These are phyloP conservation scores for Venturia aucupariae DNA, from an alignment of 2,329 filamentous ascomycete species.

Conservation along the genomic window DNA sequence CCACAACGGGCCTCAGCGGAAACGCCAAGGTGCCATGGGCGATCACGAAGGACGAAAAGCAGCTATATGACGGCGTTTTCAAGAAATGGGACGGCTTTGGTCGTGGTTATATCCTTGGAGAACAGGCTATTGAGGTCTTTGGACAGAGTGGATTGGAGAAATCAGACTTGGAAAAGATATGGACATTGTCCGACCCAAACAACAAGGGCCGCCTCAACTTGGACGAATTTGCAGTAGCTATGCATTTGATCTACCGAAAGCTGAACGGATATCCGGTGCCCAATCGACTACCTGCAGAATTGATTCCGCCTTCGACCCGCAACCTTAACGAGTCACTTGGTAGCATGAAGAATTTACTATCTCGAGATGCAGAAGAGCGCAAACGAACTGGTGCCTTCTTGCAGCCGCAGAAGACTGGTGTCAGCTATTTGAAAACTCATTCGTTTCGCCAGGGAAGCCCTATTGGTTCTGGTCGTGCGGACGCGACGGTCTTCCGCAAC, in stretches of 20 bases:
- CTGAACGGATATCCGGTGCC: slow-evolving; percentile 93
- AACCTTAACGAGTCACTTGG: slow-evolving; percentile 91
- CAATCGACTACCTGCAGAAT: slow-evolving; percentile 75
- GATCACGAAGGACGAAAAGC: slow-evolving; percentile 97
- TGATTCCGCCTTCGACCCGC: slow-evolving; percentile 87
- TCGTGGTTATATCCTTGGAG: slow-evolving; percentile 85
- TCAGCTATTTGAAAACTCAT: slow-evolving; percentile 93
- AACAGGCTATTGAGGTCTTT: slow-evolving; percentile 93
- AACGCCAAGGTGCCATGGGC: slow-evolving; percentile 97
- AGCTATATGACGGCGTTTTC: slow-evolving; percentile 90
- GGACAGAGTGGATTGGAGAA: slow-evolving; percentile 91
- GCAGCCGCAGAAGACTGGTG: slow-evolving; percentile 91
- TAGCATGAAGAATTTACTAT: slow-evolving; percentile 80
- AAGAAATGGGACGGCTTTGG: slow-evolving; percentile 91
- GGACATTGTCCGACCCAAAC: slow-evolving; percentile 87
- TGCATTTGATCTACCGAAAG: slow-evolving; percentile 98
- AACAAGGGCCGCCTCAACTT: slow-evolving; percentile 92
- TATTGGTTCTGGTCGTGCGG: slow-evolving; percentile 61
- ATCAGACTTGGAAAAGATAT: slow-evolving; percentile 80
- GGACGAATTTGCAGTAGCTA: slow-evolving; percentile 95
- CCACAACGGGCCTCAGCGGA: slow-evolving; percentile 76
- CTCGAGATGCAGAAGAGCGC: slow-evolving; percentile 78
- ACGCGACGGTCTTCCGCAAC: slow-evolving; percentile 94
- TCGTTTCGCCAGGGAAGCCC: slow-evolving; percentile 67
- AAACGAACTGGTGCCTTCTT: slow-evolving; percentile 85